Conservation (phyloP, 2,329 filamentous ascomycete species). For the Pyricularia pennisetigena region DNA sequence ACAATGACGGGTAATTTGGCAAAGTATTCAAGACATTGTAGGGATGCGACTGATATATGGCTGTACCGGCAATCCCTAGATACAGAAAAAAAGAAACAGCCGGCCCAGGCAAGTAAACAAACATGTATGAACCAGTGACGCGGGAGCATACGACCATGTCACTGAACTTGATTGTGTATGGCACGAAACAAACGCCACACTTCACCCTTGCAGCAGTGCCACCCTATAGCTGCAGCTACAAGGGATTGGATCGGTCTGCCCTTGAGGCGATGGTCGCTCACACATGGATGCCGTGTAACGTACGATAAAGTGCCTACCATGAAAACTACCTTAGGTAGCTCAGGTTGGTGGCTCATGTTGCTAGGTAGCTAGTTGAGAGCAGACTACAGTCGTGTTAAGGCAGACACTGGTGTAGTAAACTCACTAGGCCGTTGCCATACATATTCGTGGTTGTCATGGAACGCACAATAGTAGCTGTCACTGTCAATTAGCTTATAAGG, state of each 20-base stretch:
- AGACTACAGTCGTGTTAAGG: background rate
- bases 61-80: background rate
- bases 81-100: background rate
- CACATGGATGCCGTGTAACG: background rate
- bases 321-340: background rate
- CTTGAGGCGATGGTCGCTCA: background rate
- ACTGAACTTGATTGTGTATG: background rate
- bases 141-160: background rate
- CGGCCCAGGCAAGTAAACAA: background rate
- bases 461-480: background rate
- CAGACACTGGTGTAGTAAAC: background rate
- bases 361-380: background rate
- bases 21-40: background rate
- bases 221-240: background rate
- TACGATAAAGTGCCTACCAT: too few relatives aligned
- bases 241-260: background rate
- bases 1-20: background rate
- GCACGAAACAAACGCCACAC: background rate
- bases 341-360: too few relatives aligned
- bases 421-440: background rate
- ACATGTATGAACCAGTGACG: background rate
- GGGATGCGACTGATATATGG: background rate
- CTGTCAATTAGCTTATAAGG: background rate
- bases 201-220: background rate
- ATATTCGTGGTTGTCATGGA: background rate